Percentiles rank a stretch among this genome's conserved stretches.
Evolutionary conservation across 306 rosid genomes (phyloP).

Genomic region (Macrotyloma uniflorum): DNA sequence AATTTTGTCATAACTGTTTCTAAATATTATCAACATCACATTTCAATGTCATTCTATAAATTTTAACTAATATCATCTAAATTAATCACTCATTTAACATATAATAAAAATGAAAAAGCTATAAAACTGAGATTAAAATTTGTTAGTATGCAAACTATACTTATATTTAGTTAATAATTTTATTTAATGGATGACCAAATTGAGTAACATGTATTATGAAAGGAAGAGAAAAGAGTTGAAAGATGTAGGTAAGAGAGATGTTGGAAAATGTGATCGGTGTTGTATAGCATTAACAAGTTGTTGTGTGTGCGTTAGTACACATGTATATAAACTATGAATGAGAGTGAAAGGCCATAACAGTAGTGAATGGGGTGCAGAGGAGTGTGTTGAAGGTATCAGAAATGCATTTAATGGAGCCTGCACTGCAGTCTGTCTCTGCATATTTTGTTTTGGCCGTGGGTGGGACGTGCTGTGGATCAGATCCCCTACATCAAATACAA

Average conservation of each 20-base stretch:
- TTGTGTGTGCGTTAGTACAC: not conserved
- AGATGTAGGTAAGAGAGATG: not conserved
- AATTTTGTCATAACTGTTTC: not conserved
- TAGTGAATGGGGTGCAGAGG: conserved; percentile 18
- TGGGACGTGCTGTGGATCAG: conserved; percentile 15
- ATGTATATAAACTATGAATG: not conserved
- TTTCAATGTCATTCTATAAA: no score
- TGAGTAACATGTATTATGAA: conserved; percentile 27
- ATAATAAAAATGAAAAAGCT: no score
- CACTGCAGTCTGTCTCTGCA: conserved; percentile 23
- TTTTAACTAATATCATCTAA: no score
- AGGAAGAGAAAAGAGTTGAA: not conserved
- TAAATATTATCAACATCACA: no score
- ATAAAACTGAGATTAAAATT: no score
- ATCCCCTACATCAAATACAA: not conserved
- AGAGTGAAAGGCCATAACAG: no score
- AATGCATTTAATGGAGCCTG: conserved; percentile 36
- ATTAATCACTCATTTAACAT: no score
- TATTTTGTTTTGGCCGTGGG: conserved; percentile 46
- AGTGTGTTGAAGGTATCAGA: conserved; percentile 16
- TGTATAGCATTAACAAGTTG: not conserved
- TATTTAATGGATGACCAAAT: conserved; percentile 12
- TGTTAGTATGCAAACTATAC: no score
- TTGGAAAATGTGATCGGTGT: conserved; percentile 31
- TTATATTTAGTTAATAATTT: no score